Evolutionary conservation across 2,329 filamentous ascomycete genomes (phyloP), one percentile per base, ranked within the genome.

Genomic region (Leptographium lundbergii): DNA sequence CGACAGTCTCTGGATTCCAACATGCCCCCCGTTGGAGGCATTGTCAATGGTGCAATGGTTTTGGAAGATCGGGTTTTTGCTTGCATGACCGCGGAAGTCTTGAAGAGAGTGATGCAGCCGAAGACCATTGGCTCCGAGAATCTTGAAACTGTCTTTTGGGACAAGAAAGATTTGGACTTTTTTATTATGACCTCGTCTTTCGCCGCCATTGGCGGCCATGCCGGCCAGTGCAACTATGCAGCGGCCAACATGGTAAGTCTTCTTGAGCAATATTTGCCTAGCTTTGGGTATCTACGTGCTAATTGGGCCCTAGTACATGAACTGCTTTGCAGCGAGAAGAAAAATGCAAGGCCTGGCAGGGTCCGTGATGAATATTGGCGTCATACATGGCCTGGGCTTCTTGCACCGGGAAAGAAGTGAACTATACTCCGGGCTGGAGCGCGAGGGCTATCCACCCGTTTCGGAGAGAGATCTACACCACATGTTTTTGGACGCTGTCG

Each of bases 401-500:
- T 63, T 76, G 17, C 71, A 74, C 42, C 71, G 74, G 19, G 73
- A 76, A 63, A 71, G 71, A 63, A 66, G 67, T 1, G 62, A 70
- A 13, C 62, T 75, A 3, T 77, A 77, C 60, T 63, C 63, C 0
- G 71, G 72, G 1, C 69, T 77, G 0, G 72, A 74, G 67, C 66
- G 72, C 4, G 73, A 77, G 14, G 73, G 74, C 6, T 77, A 76
- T 59, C 73, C 72, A 58, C 74, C 74, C 42, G 71, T 80, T 14
- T 78, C 77, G 2, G 78, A 81, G 65, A 69, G 71, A 3, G 77
- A 80, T 57, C 65, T 81, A 19, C 76, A 80, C 62, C 74, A 77
- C 62, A 73, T 77, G 68, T 77, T 81, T 61, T 70, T 78, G 10
- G 77, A 81, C 64, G 77, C 77, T 6, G 74, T 81, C 29, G 65